Conservation (phyloP, 2,329 filamentous ascomycete genomes). For the Bipolaris zeicola region DNA sequence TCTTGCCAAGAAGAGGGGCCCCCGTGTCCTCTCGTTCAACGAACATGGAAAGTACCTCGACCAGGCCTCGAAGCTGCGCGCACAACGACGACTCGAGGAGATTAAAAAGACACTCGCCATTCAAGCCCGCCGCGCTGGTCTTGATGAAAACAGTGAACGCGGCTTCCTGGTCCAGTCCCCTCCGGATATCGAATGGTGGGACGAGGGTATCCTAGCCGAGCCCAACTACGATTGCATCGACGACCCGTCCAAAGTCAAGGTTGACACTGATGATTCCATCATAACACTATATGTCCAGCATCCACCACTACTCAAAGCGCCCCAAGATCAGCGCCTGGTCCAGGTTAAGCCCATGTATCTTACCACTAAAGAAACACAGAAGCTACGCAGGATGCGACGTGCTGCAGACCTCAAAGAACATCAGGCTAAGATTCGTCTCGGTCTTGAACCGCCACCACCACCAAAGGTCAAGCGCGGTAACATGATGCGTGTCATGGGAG, state of each 20-base stretch:
- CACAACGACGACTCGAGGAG: conserved; percentile 85
- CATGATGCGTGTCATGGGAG: conserved; percentile 94
- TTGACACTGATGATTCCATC: conserved; percentile 79
- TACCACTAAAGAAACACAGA: conserved; percentile 88
- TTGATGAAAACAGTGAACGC: conserved; percentile 93
- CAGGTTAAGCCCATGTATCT: conserved; percentile 88
- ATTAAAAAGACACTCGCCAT: conserved; percentile 94
- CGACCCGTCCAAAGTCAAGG: conserved; percentile 69
- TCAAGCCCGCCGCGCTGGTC: conserved; percentile 84
- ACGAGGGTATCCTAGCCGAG: conserved; percentile 81
- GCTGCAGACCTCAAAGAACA: conserved; percentile 95
- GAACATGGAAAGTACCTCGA: conserved; percentile 97
- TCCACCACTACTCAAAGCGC: conserved; percentile 86
- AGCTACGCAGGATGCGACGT: conserved; percentile 84
- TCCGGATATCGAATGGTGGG: conserved; percentile 96
- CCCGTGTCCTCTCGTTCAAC: conserved; percentile 85
- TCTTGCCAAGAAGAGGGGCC: conserved; percentile 59
- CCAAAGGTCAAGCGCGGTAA: conserved; percentile 98
- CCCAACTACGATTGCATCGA: conserved; percentile 75
- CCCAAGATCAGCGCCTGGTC: conserved; percentile 82
- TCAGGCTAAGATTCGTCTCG: conserved; percentile 92
- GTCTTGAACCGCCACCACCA: conserved; percentile 84
- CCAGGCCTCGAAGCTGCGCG: conserved; percentile 85
- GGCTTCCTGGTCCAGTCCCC: conserved; percentile 84
- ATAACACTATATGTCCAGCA: conserved; percentile 92